These are phyloP conservation scores for Marasmius tenuissimus DNA, from an alignment of 1,284 basidiomycete species.

Conservation along the genomic window DNA sequence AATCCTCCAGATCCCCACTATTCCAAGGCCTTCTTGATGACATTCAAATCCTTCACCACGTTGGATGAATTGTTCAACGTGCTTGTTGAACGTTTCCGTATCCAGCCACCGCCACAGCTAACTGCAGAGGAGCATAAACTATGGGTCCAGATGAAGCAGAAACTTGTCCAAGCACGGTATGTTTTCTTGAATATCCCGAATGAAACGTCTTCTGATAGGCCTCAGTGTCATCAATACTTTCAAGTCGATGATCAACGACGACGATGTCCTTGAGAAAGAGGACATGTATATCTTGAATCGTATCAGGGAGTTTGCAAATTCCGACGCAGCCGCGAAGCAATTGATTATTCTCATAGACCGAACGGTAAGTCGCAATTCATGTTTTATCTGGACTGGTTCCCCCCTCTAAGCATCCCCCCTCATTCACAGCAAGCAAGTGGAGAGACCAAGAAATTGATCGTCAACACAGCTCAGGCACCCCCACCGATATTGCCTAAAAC, in stretches of 20 bases:
- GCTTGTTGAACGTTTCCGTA: constrained; percentile 84
- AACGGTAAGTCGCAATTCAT: constrained; percentile 52
- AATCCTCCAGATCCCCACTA: constrained; percentile 69
- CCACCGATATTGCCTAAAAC: constrained; percentile 77
- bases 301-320: constrained; percentile 76
- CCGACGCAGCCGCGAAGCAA: constrained; percentile 76
- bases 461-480: constrained; percentile 64
- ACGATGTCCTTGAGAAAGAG: constrained; percentile 80
- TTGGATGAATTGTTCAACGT: constrained; percentile 84
- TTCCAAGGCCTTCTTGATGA: constrained; percentile 93
- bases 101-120: constrained; percentile 75
- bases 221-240: constrained; percentile 80
- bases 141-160: constrained; percentile 90
- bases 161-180: constrained; percentile 85
- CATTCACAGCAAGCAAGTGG: constrained; percentile 53
- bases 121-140: constrained; percentile 66
- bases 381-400: constrained; percentile 14
- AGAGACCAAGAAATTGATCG: constrained; percentile 48
- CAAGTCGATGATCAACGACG: constrained; percentile 79
- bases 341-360: constrained; percentile 73
- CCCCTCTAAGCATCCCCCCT: not conserved
- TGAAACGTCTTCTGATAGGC: constrained; percentile 1
- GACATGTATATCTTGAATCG: constrained; percentile 75
- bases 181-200: constrained; percentile 22
- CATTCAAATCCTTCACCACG: constrained; percentile 94